Conservation (phyloP, 2,329 filamentous ascomycete species). For the Neonectria magnoliae region DNA sequence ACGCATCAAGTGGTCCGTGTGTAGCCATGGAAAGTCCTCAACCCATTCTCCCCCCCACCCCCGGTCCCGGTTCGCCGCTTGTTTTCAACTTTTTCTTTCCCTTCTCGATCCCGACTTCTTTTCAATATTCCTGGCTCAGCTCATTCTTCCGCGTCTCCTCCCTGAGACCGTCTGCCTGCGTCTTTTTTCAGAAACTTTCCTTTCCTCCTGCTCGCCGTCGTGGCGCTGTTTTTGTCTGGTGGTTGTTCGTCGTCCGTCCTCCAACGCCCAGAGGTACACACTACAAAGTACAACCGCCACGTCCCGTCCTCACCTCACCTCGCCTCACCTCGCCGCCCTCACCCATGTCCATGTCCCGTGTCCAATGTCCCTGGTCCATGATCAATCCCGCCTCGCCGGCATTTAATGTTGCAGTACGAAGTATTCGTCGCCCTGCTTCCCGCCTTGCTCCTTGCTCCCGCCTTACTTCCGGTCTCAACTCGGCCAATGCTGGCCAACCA, state of each 20-base stretch:
- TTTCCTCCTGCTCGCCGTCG: neutral
- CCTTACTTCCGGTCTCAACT: neutral
- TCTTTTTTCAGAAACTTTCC: neutral
- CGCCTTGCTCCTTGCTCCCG: neutral
- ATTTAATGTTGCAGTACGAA: conserved; percentile 5
- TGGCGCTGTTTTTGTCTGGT: conserved; percentile 5
- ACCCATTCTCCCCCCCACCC: conserved; percentile 35
- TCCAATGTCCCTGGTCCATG: conserved; percentile 4
- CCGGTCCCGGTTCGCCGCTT: conserved; percentile 24
- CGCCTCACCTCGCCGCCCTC: conserved; percentile 16
- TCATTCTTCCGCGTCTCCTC: conserved; percentile 6
- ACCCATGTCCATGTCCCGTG: conserved; percentile 8
- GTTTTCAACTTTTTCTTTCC: conserved; percentile 10
- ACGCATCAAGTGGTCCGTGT: conserved; percentile 56
- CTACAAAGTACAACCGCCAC: conserved; percentile 6
- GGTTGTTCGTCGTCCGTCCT: conserved; percentile 10
- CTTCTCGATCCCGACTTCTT: conserved; percentile 5
- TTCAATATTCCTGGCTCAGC: neutral
- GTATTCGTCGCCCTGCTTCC: conserved; percentile 10
- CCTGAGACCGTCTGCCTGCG: conserved; percentile 2
- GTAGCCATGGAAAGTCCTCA: conserved; percentile 47
- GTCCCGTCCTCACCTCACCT: conserved; percentile 2
- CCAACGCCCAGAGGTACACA: neutral
- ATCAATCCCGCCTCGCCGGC: conserved; percentile 15
- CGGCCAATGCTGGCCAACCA: conserved; percentile 16